A percentile compares a stretch with the other conserved stretches of the same genome.
Conservation (phyloP, 306 rosid species). For the Notholithocarpus densiflorus region DNA sequence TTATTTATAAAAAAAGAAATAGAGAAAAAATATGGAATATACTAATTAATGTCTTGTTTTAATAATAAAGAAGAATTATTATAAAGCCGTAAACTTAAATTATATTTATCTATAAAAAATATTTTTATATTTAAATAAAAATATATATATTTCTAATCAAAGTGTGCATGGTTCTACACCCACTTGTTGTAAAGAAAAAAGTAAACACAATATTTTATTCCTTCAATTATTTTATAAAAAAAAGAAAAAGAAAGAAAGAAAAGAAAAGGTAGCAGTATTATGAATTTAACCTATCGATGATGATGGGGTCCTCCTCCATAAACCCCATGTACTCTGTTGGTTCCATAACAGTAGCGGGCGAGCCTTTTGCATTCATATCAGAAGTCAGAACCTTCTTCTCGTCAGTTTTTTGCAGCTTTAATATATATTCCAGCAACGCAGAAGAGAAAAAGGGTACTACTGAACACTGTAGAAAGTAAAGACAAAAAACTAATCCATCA, state of each 20-base stretch:
- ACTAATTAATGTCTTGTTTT: no score
- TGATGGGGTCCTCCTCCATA: slow-evolving; percentile 7
- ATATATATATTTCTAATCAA: not conserved
- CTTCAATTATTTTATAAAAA: not conserved
- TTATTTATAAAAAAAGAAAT: no score
- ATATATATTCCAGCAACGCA: slow-evolving; percentile 18
- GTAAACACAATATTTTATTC: not conserved
- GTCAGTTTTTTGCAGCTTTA: slow-evolving; percentile 20
- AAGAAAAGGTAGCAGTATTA: not conserved
- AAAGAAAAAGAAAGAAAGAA: not conserved
- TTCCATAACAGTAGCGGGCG: slow-evolving; percentile 14
- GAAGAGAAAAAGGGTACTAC: not conserved
- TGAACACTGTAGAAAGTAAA: no score
- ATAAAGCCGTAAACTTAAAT: no score
- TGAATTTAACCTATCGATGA: slow-evolving; percentile 27
- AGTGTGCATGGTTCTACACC: not conserved
- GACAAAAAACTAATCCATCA: no score
- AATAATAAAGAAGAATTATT: no score
- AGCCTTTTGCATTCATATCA: not conserved
- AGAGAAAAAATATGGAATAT: no score
- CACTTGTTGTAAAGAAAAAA: no score
- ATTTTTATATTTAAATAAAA: no score
- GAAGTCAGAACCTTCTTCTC: slow-evolving; percentile 10
- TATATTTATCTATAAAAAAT: no score
- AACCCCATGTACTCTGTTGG: not conserved